phyloP scores from a whole-genome alignment of 441 rosid species.

The Corymbia calophylla region DNA sequence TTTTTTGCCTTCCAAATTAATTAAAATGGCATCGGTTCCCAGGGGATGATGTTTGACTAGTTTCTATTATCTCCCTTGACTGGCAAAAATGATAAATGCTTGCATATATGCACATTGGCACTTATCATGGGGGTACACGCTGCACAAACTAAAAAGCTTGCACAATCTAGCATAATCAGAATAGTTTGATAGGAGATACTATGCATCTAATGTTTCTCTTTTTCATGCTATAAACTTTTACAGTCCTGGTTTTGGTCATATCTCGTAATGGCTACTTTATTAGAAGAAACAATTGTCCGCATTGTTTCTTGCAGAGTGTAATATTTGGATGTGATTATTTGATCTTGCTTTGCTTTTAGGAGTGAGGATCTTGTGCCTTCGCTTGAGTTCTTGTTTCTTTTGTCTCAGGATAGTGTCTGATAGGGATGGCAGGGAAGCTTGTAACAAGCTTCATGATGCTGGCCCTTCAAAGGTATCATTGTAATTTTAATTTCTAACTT shows the following conservation, averaged over 20 bases:
- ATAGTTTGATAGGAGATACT: neutral
- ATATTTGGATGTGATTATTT: neutral
- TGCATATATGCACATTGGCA: neutral
- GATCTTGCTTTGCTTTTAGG: neutral
- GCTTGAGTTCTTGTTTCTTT: conserved; percentile 7
- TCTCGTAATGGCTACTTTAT: neutral
- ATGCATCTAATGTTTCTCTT: neutral
- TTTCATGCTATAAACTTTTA: neutral
- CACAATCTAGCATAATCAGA: neutral
- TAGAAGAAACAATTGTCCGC: neutral
- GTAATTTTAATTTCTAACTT: conserved; percentile 1
- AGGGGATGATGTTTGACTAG: neutral
- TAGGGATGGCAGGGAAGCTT: conserved; percentile 87
- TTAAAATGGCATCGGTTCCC: neutral
- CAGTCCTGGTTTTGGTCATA: neutral
- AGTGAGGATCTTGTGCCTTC: neutral
- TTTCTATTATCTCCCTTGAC: neutral
- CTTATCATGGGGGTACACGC: neutral
- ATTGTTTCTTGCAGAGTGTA: neutral
- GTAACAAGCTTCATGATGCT: conserved; percentile 86
- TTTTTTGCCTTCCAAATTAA: neutral
- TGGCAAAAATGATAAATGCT: neutral
- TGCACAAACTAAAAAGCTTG: neutral
- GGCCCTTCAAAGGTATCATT: conserved; percentile 85
- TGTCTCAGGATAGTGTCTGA: conserved; percentile 68